Percentiles rank a stretch among this genome's conserved stretches.
These are phyloP conservation scores for Lichenothelia convexa DNA, from an alignment of 495 filamentous ascomycete species.

Conservation along the genomic window DNA sequence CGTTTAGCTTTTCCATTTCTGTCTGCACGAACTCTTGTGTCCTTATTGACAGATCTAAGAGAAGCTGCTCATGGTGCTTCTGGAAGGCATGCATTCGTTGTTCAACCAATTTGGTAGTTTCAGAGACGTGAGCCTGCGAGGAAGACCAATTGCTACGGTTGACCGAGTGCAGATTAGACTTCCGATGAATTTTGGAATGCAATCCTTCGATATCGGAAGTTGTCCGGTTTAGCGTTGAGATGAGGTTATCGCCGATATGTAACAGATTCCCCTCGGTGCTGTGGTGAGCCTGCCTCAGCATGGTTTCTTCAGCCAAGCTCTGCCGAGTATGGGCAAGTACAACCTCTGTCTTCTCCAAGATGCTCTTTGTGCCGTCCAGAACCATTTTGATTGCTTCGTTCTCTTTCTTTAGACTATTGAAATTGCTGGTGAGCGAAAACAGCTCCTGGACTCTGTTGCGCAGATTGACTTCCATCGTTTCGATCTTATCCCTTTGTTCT, in stretches of 20 bases:
- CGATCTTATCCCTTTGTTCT: slow-evolving; percentile 81
- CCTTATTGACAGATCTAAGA: slow-evolving; percentile 44
- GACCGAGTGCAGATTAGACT: slow-evolving; percentile 56
- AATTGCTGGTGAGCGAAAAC: slow-evolving; percentile 63
- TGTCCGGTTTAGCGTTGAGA: slow-evolving; percentile 55
- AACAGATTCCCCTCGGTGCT: slow-evolving; percentile 62
- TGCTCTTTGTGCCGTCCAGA: slow-evolving; percentile 58
- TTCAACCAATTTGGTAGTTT: slow-evolving; percentile 62
- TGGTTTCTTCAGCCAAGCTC: slow-evolving; percentile 60
- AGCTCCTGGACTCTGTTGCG: slow-evolving; percentile 84
- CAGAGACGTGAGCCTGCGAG: slow-evolving; percentile 53
- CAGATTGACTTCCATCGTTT: slow-evolving; percentile 75
- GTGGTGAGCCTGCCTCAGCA: slow-evolving; percentile 67
- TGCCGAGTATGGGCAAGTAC: slow-evolving; percentile 58
- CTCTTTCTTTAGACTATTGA: slow-evolving; percentile 71
- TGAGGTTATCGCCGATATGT: slow-evolving; percentile 49
- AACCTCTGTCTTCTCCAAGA: slow-evolving; percentile 73
- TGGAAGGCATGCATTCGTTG: slow-evolving; percentile 49
- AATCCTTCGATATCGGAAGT: slow-evolving; percentile 64
- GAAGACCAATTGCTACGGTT: slow-evolving; percentile 66
- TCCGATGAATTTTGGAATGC: slow-evolving; percentile 65
- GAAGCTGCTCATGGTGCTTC: slow-evolving; percentile 44
- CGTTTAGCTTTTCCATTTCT: slow-evolving; percentile 49
- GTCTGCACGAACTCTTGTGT: slow-evolving; percentile 55
- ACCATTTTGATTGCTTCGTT: slow-evolving; percentile 52